phyloP scores from a whole-genome alignment of 225 moss, liverwort and hornwort genomes.

The Antitrichia curtipendula region DNA sequence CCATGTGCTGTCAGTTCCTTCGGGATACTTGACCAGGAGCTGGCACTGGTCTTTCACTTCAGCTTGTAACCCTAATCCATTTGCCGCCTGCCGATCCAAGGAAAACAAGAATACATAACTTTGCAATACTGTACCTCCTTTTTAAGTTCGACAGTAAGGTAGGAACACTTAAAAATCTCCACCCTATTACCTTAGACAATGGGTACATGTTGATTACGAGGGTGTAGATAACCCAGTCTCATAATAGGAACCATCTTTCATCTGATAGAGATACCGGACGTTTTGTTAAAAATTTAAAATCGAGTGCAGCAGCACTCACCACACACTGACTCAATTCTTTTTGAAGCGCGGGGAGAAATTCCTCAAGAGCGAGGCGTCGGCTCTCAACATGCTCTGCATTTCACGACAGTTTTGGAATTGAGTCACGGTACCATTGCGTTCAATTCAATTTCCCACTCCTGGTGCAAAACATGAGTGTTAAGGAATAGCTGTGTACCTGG shows the following conservation, averaged over 20 bases:
- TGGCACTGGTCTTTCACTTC: constrained; percentile 30
- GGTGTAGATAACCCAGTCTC: neutral
- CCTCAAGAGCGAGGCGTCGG: neutral
- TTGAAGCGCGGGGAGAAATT: constrained; percentile 5
- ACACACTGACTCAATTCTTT: constrained; percentile 14
- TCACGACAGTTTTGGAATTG: neutral
- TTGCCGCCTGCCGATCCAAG: constrained; percentile 1
- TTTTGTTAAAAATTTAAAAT: neutral
- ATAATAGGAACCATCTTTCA: neutral
- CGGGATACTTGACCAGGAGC: constrained; percentile 14
- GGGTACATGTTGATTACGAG: neutral
- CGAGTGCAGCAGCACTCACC: neutral
- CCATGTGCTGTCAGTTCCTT: constrained; percentile 35
- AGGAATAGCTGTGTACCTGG: neutral
- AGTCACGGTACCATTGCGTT: neutral
- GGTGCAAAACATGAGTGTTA: neutral
- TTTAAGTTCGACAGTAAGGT: neutral
- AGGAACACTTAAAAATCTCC: too few relatives aligned
- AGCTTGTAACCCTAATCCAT: constrained; percentile 35
- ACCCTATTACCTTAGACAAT: neutral
- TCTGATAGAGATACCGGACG: neutral
- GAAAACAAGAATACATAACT: neutral
- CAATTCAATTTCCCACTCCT: neutral
- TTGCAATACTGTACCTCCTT: neutral
- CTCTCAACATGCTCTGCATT: neutral